Percentiles rank a stretch among this genome's conserved stretches.
Conservation (phyloP, 2,329 filamentous ascomycete species). For the Paracorniculantispora psalliotae region DNA sequence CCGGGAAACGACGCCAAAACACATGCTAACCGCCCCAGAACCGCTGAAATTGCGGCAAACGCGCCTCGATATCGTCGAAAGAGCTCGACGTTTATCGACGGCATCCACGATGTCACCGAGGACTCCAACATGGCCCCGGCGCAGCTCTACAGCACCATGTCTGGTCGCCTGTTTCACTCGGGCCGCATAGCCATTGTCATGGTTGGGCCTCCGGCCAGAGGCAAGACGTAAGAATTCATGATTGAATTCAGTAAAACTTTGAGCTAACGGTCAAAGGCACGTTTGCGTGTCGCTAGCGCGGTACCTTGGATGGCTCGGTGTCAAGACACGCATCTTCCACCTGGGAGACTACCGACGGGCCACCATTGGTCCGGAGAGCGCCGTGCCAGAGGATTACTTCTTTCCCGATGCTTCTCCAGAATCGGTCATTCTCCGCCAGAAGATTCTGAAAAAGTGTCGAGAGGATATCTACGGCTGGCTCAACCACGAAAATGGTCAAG, state of each 20-base stretch:
- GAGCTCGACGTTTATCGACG: slow-evolving; percentile 95
- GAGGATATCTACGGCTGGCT: slow-evolving; percentile 96
- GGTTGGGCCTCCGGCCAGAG: slow-evolving; percentile 87
- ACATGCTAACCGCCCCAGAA: slow-evolving; percentile 49
- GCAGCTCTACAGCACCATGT: slow-evolving; percentile 97
- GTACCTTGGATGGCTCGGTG: slow-evolving; percentile 93
- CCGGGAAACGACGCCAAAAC: background rate
- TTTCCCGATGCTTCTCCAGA: slow-evolving; percentile 89
- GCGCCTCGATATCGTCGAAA: slow-evolving; percentile 85
- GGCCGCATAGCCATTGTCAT: slow-evolving; percentile 96
- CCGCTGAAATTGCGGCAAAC: slow-evolving; percentile 86
- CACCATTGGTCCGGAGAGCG: slow-evolving; percentile 74
- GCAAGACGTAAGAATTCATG: slow-evolving; percentile 68
- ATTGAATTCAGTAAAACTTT: background rate
- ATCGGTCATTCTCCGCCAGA: slow-evolving; percentile 90
- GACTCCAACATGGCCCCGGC: slow-evolving; percentile 82
- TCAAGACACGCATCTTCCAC: slow-evolving; percentile 97
- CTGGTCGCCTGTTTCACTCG: slow-evolving; percentile 92
- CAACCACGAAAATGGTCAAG: slow-evolving; percentile 95
- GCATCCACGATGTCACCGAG: slow-evolving; percentile 87
- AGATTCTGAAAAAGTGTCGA: slow-evolving; percentile 94
- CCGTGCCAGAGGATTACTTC: slow-evolving; percentile 96
- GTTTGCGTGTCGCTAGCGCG: slow-evolving; percentile 93
- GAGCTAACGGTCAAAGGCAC: slow-evolving; percentile 53
- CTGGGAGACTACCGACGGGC: slow-evolving; percentile 93